Base-by-base conservation (phyloP, 2,329 filamentous ascomycete species). In the Microthyrium microscopicum region DNA sequence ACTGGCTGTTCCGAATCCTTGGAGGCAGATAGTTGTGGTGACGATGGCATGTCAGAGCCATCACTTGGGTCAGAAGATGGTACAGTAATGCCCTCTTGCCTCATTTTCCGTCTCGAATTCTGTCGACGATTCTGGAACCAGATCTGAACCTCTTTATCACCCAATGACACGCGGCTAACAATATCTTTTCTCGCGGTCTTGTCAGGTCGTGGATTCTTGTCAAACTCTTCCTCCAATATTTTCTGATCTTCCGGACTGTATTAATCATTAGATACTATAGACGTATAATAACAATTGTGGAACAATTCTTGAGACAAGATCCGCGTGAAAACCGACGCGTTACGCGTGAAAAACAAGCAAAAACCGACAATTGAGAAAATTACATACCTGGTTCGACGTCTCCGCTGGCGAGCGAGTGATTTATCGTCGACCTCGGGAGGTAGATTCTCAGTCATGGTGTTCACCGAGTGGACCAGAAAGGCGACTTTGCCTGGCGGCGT, bases 71-170 rank as follows among this genome's bases (percentile, higher is more conserved):
- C n/a, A n/a, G n/a, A n/a, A n/a, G n/a, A n/a, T n/a, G n/a, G n/a
- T n/a, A n/a, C n/a, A n/a, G n/a, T n/a, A n/a, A n/a, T n/a, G n/a
- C n/a, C n/a, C n/a, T n/a, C n/a, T n/a, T n/a, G 84, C 44, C 81
- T 77, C 35, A 82, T 83, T 60, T 87, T 91, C 44, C 87, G 73
- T 46, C 87, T 72, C 53, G 91, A 82, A 55, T 91, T 93, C 55
- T 95, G 87, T 43, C 87, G 71, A 49, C 84, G 73, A 50, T 94
- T 94, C 50, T 94, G 87, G 58, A 94, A 94, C 87, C 87, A 95
- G 46, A 94, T 93, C 87, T 94, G 87, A 24, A 94, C 83, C 62
- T 94, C 85, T 56, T 93, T 94, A 60, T 94, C 85, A 44, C 81
- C 87, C 41, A 95, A 66, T 17, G 81, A 78, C 40, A 94, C 84